A percentile compares a stretch with the other conserved stretches of the same genome.
Evolutionary conservation across 257 asterid genomes (phyloP).

Genomic region (Solanum paucissectum): DNA sequence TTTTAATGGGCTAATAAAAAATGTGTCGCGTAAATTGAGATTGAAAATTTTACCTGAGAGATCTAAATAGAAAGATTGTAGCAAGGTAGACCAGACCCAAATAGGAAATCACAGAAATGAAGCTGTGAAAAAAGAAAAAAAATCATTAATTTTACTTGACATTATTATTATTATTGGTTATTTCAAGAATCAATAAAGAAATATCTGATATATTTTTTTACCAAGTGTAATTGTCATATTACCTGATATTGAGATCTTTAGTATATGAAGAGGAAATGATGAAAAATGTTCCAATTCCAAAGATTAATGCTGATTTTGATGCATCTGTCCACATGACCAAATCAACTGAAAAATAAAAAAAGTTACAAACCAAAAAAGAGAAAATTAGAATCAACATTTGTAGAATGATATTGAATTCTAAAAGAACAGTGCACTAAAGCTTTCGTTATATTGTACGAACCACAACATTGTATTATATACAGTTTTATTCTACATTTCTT

Average conservation of each 20-base stretch:
- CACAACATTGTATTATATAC: neutral
- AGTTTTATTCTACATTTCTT: fast-evolving
- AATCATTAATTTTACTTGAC: neutral
- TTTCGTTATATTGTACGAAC: neutral
- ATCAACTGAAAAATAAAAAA: conserved; percentile 33
- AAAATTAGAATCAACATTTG: neutral
- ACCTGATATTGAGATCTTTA: conserved; percentile 75
- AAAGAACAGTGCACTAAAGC: fast-evolving
- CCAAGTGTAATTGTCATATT: neutral
- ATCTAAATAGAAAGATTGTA: conserved; percentile 69
- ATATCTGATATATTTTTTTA: too few relatives aligned
- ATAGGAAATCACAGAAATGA: conserved; percentile 72
- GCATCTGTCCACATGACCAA: conserved; percentile 83
- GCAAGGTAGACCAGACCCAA: conserved; percentile 75
- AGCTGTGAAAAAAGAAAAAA: conserved; percentile 31
- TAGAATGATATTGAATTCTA: neutral
- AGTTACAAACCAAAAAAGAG: neutral
- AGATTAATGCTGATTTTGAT: conserved; percentile 73
- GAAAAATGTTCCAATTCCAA: conserved; percentile 76
- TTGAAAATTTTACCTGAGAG: conserved; percentile 45
- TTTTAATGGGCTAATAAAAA: too few relatives aligned
- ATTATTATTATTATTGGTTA: neutral
- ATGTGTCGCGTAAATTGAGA: neutral
- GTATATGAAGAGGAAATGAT: conserved; percentile 75
- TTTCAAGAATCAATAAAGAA: neutral